Percentiles rank a stretch among this genome's conserved stretches.
phyloP scores from a whole-genome alignment of 2,329 filamentous ascomycete species.

The Blastomyces percursus region DNA sequence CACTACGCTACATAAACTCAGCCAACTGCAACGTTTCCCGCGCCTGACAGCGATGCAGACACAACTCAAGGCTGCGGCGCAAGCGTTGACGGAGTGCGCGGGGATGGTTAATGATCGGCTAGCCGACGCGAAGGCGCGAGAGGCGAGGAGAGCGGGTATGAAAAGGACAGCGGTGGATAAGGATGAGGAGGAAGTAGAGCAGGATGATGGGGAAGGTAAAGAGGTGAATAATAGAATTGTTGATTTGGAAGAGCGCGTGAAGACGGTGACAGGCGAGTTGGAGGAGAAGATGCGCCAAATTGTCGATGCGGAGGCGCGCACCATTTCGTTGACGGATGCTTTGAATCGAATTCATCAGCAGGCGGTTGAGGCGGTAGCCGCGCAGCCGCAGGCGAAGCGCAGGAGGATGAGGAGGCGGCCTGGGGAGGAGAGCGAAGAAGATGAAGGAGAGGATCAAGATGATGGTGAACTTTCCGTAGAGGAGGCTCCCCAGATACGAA shows the following conservation, averaged over 20 bases:
- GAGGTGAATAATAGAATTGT: slow-evolving; percentile 32
- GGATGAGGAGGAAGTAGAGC: slow-evolving; percentile 13
- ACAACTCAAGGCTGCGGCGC: slow-evolving; percentile 38
- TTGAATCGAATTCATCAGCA: slow-evolving; percentile 36
- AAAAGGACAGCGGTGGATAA: slow-evolving; percentile 11
- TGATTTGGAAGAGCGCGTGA: slow-evolving; percentile 37
- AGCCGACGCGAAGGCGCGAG: slow-evolving; percentile 28
- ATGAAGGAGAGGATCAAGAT: slow-evolving; percentile 33
- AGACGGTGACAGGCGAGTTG: slow-evolving; percentile 43
- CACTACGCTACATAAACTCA: slow-evolving; percentile 37
- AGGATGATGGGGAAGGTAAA: background rate
- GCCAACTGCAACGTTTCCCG: slow-evolving; percentile 33
- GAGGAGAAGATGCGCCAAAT: slow-evolving; percentile 48
- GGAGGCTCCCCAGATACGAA: background rate
- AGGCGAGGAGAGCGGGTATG: slow-evolving; percentile 19
- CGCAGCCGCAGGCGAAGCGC: slow-evolving; percentile 24
- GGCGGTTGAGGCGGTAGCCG: slow-evolving; percentile 18
- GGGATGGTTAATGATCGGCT: slow-evolving; percentile 48
- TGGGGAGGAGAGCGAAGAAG: slow-evolving; percentile 25
- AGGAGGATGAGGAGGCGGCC: slow-evolving; percentile 25
- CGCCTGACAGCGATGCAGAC: slow-evolving; percentile 37
- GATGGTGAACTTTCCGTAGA: slow-evolving; percentile 27
- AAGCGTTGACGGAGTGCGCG: slow-evolving; percentile 40
- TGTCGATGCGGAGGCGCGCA: slow-evolving; percentile 45
- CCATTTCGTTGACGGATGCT: slow-evolving; percentile 35